phyloP scores from a whole-genome alignment of 257 asterid genomes.

The Solanum rostratum region DNA sequence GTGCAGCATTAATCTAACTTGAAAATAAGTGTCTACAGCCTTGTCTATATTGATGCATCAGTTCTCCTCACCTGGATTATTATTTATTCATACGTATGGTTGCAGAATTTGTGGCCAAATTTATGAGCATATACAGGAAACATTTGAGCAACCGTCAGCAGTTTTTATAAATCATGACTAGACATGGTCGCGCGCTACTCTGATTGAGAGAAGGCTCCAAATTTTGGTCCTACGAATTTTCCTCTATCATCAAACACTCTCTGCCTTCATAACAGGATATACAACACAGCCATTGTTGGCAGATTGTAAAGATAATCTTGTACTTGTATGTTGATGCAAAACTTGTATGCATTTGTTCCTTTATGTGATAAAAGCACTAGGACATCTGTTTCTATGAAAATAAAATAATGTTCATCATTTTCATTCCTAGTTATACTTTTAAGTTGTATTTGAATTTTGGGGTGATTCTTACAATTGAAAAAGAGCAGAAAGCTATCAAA shows the following conservation, averaged over 20 bases:
- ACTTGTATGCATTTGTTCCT: neutral
- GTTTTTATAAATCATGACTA: neutral
- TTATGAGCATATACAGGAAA: conserved; percentile 69
- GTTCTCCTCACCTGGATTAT: neutral
- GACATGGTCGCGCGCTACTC: neutral
- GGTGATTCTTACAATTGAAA: no score
- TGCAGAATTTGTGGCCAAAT: conserved; percentile 79
- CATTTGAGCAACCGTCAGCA: conserved; percentile 27
- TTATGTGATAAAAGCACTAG: neutral
- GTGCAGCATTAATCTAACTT: neutral
- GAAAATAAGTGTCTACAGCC: neutral
- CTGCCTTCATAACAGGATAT: neutral
- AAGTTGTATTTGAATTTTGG: no score
- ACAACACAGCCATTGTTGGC: neutral
- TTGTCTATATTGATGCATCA: neutral
- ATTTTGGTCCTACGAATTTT: neutral
- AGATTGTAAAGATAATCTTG: neutral
- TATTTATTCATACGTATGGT: neutral
- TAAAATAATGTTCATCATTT: neutral
- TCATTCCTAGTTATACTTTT: neutral
- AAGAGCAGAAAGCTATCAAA: no score
- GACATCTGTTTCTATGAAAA: neutral
- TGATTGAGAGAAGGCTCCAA: neutral
- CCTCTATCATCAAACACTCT: neutral
- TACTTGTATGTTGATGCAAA: neutral